Evolutionary conservation across 371 early-diverging fungal species (phyloP).

Genomic region (Thermomucor indicae-seudaticae): DNA sequence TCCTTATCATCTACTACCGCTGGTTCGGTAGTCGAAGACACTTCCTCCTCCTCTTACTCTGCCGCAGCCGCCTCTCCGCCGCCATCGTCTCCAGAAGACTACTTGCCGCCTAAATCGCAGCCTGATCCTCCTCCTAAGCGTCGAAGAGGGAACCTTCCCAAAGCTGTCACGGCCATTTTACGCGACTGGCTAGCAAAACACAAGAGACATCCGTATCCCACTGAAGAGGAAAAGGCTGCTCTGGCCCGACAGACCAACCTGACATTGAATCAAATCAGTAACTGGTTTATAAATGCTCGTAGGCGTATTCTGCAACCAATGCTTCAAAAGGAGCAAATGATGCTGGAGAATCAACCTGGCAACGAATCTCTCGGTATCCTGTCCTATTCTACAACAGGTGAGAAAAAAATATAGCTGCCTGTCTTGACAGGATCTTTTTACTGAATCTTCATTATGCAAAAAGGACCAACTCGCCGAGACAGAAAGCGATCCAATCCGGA

Average conservation of each 20-base stretch:
- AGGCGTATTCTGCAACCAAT: constrained; percentile 56
- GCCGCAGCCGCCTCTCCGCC: constrained; percentile 8
- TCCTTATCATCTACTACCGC: neutral
- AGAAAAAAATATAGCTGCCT: neutral
- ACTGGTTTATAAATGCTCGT: constrained; percentile 88
- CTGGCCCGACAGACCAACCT: constrained; percentile 61
- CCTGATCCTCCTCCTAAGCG: constrained; percentile 14
- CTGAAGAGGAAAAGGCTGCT: constrained; percentile 68
- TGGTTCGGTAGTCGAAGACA: constrained; percentile 7
- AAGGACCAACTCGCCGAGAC: no score
- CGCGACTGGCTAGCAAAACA: constrained; percentile 71
- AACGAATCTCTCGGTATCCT: no score
- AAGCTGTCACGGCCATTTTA: constrained; percentile 55
- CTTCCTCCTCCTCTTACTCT: constrained; percentile 3
- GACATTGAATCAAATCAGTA: constrained; percentile 71
- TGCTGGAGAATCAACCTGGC: neutral
- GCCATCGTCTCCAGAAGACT: constrained; percentile 1
- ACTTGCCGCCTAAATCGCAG: neutral
- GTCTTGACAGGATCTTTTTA: no score
- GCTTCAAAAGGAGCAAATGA: constrained; percentile 24
- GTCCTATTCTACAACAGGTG: no score
- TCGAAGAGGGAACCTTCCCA: constrained; percentile 59
- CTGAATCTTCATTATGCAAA: no score
- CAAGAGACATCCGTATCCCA: constrained; percentile 75
- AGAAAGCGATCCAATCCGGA: no score